phyloP scores from a whole-genome alignment of 805 yeast genomes.

The Starmerella ratchasimensis region DNA sequence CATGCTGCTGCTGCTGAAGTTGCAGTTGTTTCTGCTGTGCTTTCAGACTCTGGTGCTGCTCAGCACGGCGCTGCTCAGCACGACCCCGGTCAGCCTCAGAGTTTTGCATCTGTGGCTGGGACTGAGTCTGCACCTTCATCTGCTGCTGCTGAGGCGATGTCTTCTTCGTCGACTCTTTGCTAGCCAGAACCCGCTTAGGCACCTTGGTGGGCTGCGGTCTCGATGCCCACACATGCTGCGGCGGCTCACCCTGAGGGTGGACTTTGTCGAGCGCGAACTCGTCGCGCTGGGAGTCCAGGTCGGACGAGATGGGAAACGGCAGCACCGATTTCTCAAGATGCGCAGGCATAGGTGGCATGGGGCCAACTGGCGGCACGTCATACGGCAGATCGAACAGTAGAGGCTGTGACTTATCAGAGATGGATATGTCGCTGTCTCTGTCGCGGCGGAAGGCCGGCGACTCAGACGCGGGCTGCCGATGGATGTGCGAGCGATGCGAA shows the following conservation, averaged over 20 bases:
- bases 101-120: too few species aligned
- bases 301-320: background rate
- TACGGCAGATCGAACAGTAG: background rate
- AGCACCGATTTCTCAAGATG: constrained; percentile 1
- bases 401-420: background rate
- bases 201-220: constrained; percentile 7
- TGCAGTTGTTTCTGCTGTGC: background rate
- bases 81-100: background rate
- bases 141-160: too few species aligned
- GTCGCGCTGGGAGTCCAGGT: background rate
- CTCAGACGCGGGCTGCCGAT: too few species aligned
- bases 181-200: background rate
- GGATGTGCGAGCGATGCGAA: too few species aligned
- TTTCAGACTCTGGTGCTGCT: background rate
- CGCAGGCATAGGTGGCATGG: constrained; percentile 7
- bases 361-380: constrained; percentile 1
- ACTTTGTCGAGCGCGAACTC: constrained; percentile 1
- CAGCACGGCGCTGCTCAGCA: background rate
- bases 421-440: too few species aligned
- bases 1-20: constrained; percentile 6
- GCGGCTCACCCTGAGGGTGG: constrained; percentile 16
- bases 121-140: too few species aligned
- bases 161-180: background rate
- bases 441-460: too few species aligned
- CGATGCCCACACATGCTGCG: constrained; percentile 14